phyloP scores from a whole-genome alignment of 2,329 filamentous ascomycete species.

The Talaromyces sp. region DNA sequence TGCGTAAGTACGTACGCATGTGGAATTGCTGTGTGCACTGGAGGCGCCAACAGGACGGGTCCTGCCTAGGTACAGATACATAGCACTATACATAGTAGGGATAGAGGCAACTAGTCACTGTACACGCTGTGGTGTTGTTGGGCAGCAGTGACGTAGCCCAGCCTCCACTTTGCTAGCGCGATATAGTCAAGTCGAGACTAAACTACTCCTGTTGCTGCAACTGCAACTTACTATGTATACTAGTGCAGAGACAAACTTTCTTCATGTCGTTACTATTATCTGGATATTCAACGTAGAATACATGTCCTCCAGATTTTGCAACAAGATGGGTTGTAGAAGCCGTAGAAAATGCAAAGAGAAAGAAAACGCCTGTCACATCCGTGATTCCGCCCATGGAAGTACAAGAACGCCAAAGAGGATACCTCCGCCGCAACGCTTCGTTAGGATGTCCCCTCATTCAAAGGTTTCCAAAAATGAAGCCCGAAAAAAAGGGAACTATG shows the following conservation, averaged over 20 bases:
- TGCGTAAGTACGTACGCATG: no score
- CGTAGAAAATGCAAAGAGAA: not conserved
- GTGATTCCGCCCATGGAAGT: not conserved
- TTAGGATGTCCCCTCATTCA: not conserved
- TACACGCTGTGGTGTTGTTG: not conserved
- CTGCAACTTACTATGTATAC: not conserved
- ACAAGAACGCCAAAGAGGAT: constrained; percentile 9
- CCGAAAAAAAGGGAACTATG: not conserved
- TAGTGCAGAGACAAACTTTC: not conserved
- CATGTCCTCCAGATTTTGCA: not conserved
- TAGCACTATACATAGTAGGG: not conserved
- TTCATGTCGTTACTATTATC: not conserved
- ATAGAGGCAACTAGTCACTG: not conserved
- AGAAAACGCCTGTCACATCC: not conserved
- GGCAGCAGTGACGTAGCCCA: constrained; percentile 13
- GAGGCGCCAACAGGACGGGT: not conserved
- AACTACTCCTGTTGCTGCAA: not conserved
- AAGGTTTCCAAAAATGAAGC: not conserved
- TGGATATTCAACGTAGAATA: not conserved
- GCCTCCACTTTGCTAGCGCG: not conserved
- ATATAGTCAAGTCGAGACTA: not conserved
- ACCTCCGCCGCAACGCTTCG: not conserved
- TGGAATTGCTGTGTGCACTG: no score
- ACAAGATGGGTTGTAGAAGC: not conserved
- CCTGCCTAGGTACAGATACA: not conserved